Base-by-base conservation (phyloP, 192 early-diverging fungal genomes). In the Endogone sp. region DNA sequence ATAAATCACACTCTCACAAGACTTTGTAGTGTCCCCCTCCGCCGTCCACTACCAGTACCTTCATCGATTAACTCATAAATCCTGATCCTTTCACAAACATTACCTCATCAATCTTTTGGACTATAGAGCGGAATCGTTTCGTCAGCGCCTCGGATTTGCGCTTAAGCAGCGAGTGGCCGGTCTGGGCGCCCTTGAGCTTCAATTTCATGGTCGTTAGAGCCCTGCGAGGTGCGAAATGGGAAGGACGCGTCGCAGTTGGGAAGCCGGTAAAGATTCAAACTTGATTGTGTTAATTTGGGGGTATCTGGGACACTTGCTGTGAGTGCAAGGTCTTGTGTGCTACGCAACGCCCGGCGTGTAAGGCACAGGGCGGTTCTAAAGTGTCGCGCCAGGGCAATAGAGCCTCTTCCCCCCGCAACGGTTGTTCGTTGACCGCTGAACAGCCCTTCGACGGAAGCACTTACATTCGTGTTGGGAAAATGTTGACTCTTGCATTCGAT, bases 21-120 rank as follows among this genome's bases (percentile, higher is more conserved):
- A 49, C 1, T 16, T 6, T 49, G 9, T 49, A 6, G 16, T 1
- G 37, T 16, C 37, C 1, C 16, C 37, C 37, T 49, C 16, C 37
- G 37, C n/a, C n/a, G n/a, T n/a, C n/a, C 37, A 49, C 37, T 49
- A 49, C 0, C 37, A 1, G 37, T 49, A 0, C 3, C 32, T 77
- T 28, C 61, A 69, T 10, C n/a, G 71, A 8, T 49, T 11, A 28
- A 60, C 0, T 37, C 49, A 28, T 21, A 6, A 28, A 60, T 60
- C 1, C 59, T 22, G 59, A n/a, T n/a, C n/a, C 59, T 9, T 60
- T 60, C 4, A 60, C 20, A 9, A 32, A 63, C n/a, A 74, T 49
- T 76, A 95, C 96, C 80, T 98, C 95, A 76, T 98, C 93, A 82
- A 99, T 98, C 78, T 98, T 98, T 79, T 91, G 90, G 25, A 94